These are phyloP conservation scores for Erodium texanum DNA, from an alignment of 441 rosid genomes.

Conservation along the genomic window DNA sequence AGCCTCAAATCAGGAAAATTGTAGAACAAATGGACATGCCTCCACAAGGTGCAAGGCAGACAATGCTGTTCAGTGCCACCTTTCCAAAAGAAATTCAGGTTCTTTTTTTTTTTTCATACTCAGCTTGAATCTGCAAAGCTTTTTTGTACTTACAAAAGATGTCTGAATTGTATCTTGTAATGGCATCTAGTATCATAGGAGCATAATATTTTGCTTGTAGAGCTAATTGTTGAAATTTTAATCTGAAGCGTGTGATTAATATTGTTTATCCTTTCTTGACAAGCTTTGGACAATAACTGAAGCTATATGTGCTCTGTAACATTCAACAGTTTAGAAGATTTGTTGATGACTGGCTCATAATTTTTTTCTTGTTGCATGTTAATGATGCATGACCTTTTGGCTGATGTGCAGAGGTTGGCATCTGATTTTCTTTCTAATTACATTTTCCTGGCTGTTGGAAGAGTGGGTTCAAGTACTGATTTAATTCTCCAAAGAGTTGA, in stretches of 20 bases:
- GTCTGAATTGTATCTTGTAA: not conserved
- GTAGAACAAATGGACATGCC: constrained; percentile 63
- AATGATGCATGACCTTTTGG: constrained; percentile 8
- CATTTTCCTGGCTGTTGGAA: constrained; percentile 81
- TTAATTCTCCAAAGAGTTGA: constrained; percentile 87
- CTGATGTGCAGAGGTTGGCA: constrained; percentile 71
- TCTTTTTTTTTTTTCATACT: not conserved
- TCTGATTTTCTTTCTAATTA: constrained; percentile 75
- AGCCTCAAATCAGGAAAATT: constrained; percentile 59
- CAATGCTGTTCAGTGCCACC: constrained; percentile 61
- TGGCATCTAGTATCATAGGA: not conserved
- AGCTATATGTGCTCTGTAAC: not conserved
- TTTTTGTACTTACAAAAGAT: not conserved
- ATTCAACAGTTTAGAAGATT: not conserved
- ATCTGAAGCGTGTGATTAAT: not conserved
- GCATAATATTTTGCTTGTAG: not conserved
- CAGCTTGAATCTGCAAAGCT: not conserved
- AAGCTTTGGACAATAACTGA: not conserved
- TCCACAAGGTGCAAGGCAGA: constrained; percentile 45
- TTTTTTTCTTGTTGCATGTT: not conserved
- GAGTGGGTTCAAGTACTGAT: constrained; percentile 97
- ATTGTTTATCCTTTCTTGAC: not conserved
- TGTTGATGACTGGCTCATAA: not conserved
- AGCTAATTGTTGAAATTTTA: not conserved
- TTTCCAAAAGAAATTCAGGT: constrained; percentile 62